Conservation (phyloP, 208 protist genomes). For the Leishmania aethiopica region DNA sequence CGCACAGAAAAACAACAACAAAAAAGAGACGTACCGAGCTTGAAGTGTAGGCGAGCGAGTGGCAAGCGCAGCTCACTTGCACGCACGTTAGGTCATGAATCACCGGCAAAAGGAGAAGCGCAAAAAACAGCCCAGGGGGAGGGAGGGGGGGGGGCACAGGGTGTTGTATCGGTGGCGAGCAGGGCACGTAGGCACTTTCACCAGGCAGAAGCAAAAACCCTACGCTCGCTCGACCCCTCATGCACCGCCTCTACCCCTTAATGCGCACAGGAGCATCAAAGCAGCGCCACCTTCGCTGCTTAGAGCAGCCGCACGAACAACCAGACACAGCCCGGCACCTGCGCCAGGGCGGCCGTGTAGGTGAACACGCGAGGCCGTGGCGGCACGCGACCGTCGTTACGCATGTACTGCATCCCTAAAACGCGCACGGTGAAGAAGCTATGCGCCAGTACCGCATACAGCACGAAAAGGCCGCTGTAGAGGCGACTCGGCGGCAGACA, state of each 20-base stretch:
- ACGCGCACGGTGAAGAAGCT: slow-evolving; percentile 50
- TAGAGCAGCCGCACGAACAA: slow-evolving; percentile 50
- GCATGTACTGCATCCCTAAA: slow-evolving; percentile 35
- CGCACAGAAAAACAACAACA: not conserved
- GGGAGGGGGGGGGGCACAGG: not conserved
- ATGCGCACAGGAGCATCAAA: not conserved
- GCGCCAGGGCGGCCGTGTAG: slow-evolving; percentile 41
- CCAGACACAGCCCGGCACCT: slow-evolving; percentile 61
- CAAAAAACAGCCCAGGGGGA: not conserved
- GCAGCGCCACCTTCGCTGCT: not conserved
- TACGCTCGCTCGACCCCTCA: not conserved
- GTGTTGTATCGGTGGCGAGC: not conserved
- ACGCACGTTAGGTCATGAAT: not conserved
- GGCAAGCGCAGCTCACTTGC: not conserved
- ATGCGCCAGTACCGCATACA: slow-evolving; percentile 54
- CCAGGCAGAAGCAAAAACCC: slow-evolving; percentile 10
- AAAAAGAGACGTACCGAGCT: too few relatives aligned
- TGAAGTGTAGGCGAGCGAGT: not conserved
- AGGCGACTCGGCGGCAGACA: slow-evolving; percentile 25
- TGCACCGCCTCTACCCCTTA: not conserved
- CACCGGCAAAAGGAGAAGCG: not conserved
- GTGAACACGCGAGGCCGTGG: slow-evolving; percentile 53
- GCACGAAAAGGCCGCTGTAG: slow-evolving; percentile 32
- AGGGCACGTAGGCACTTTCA: not conserved
- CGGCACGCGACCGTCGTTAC: slow-evolving; percentile 45